These are phyloP conservation scores for Talaromyces liani DNA, from an alignment of 495 filamentous ascomycete genomes.

Conservation along the genomic window DNA sequence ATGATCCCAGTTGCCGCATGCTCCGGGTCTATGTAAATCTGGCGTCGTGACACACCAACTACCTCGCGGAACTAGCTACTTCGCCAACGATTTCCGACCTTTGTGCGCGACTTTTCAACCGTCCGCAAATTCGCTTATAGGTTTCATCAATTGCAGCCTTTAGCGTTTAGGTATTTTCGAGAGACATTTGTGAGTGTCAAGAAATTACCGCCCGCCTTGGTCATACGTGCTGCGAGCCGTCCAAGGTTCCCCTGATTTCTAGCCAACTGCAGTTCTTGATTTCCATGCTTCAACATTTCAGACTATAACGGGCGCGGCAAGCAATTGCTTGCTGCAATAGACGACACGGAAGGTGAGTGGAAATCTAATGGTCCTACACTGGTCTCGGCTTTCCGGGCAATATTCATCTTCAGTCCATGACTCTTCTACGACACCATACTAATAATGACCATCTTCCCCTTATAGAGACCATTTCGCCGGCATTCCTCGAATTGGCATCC, in stretches of 20 bases:
- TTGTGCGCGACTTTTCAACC: not conserved
- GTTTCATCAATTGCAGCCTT: not conserved
- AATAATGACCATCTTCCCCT: slow-evolving; percentile 12
- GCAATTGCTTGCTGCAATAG: slow-evolving; percentile 48
- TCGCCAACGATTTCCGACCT: not conserved
- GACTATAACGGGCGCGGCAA: slow-evolving; percentile 47
- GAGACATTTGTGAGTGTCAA: not conserved
- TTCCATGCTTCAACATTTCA: slow-evolving; percentile 48
- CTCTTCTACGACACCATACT: not conserved
- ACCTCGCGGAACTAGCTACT: not conserved
- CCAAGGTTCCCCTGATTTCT: not conserved
- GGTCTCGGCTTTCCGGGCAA: not conserved
- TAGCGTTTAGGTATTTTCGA: not conserved
- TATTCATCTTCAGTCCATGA: not conserved
- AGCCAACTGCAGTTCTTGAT: slow-evolving; percentile 14
- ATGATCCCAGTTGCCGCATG: not conserved
- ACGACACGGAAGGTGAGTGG: slow-evolving; percentile 44
- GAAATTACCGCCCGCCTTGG: not conserved
- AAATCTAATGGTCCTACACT: not conserved
- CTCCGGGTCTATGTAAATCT: slow-evolving; percentile 5
- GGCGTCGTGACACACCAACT: not conserved
- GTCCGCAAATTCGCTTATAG: not conserved
- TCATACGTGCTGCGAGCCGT: slow-evolving; percentile 5
- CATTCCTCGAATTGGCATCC: slow-evolving; percentile 35
- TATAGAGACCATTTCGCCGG: slow-evolving; percentile 35